Evolutionary conservation across 1,139 yeast species (phyloP), one percentile per base, ranked within the genome.

Genomic region (Yamadazyma pseudoaaseri): DNA sequence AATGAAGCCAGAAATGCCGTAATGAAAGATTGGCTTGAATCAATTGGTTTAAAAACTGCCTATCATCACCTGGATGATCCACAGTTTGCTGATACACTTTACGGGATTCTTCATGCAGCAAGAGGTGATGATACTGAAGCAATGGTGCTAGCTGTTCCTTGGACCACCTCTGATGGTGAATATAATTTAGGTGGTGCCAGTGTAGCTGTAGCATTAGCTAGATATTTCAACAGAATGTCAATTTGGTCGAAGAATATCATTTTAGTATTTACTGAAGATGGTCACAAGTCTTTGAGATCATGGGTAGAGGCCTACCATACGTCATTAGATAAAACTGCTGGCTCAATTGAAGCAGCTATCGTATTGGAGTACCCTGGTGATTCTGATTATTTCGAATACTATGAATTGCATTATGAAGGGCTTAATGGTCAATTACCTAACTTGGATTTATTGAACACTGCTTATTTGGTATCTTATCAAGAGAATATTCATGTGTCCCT

Each of bases 221-320:
- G 92, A 42, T 92, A 84, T 59, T 84, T 92, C 56, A 72, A 79
- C 32, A 70, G 86, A 44, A 80, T 95, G 84, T 83, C 96, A 7
- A 77, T 94, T 11, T 92, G 98, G 98, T 86, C 96, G 16, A 94
- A 92, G 54, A 94, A 92, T 53, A 82, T 94, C 43, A 83, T 94
- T 20, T 64, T 92, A 36, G 96, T 92, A 12, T 76, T 87, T 37
- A 89, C 96, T 4, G 78, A 79, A 31, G 81, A 89, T 51, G 78
- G 85, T 2, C 77, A 76, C 30, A 67, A 69, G 28, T 79, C 95
- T 1, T 65, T 92, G 40, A 67, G 96, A 41, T 66, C 81, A 1
- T 94, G 97, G 97, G 96, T 92, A 4, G 86, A 86, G 39, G 97
- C 96, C 0, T 94, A 94, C 56, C 97, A 94, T 53, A 81, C 87